Base-by-base conservation (phyloP, 345 rosid genomes). In the Dovyalis caffra region DNA sequence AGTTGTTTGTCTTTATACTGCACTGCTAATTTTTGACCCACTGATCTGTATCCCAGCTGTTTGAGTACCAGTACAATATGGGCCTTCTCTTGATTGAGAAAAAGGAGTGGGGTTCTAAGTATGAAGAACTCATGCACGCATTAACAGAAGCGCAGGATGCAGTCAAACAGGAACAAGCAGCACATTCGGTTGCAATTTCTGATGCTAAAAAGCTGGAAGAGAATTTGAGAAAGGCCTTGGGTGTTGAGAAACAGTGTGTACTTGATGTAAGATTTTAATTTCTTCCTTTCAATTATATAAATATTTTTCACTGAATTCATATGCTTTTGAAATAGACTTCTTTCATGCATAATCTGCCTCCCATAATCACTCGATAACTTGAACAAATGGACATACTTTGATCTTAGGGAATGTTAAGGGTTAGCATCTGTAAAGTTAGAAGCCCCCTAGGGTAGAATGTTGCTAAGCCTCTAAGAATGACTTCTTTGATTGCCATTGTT, bases 31-130 rank as follows among this genome's bases (percentile, higher is more conserved):
- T n/a, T 72, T 68, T 56, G 40, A 65, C 51, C 56, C 49, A 25
- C 69, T 70, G 47, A 10, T 74, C 34, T 71, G 38, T 77, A 32
- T 73, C 33, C 15, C 91, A 95, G 99, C 94, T 95, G 58, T 95
- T 90, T 53, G 96, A 93, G 15, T 95, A 95, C 79, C 99, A 95
- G 69, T 92, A 92, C 81, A 93, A 87, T 72, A 87, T 95, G 97
- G 99, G 98, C 37, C 92, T 95, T 77, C 93, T 95, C 69, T 84
- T 95, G 83, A 85, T 95, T 37, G 99, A 95, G 88, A 87, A 95
- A 79, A 91, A 87, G 82, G 97, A 93, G 32, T 95, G 99, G 97
- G 78, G 73, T 78, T 82, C 88, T 33, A 87, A 86, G 83, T 82
- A 71, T 74, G 98, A 91, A 68, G 92, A 90, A 60, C 90, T 95